Conservation (phyloP, 2,329 filamentous ascomycete genomes). For the Aureobasidium sp. region DNA sequence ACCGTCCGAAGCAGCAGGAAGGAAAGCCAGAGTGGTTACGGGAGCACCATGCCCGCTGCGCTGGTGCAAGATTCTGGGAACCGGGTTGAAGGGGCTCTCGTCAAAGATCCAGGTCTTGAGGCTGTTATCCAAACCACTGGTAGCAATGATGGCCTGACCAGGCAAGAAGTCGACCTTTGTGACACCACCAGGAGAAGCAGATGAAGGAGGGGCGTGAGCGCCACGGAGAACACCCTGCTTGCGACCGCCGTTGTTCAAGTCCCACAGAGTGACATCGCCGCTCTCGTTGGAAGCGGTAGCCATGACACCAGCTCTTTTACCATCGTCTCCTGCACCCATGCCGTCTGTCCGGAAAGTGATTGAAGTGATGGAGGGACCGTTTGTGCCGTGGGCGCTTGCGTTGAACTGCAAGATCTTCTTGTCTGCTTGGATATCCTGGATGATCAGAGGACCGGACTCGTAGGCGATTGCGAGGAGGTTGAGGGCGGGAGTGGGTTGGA, state of each 20-base stretch:
- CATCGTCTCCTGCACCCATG: slow-evolving; percentile 78
- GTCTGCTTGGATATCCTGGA: slow-evolving; percentile 76
- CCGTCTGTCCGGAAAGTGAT: slow-evolving; percentile 90
- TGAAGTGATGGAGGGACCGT: slow-evolving; percentile 59
- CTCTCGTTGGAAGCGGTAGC: slow-evolving; percentile 71
- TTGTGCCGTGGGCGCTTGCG: slow-evolving; percentile 33
- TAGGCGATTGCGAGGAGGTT: slow-evolving; percentile 85
- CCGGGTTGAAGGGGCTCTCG: slow-evolving; percentile 76
- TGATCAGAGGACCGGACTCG: slow-evolving; percentile 63
- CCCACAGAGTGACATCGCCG: slow-evolving; percentile 93
- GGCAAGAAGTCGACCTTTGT: slow-evolving; percentile 82
- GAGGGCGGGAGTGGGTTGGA: slow-evolving; percentile 75
- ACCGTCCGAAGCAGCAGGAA: slow-evolving; percentile 83
- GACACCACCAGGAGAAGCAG: slow-evolving; percentile 67
- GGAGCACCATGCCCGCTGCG: slow-evolving; percentile 84
- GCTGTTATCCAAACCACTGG: slow-evolving; percentile 86
- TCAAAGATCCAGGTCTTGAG: slow-evolving; percentile 97
- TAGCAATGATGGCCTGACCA: slow-evolving; percentile 82
- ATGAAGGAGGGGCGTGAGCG: slow-evolving; percentile 70
- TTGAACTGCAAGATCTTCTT: slow-evolving; percentile 55
- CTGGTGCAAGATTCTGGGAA: slow-evolving; percentile 75
- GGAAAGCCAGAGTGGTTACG: slow-evolving; percentile 71
- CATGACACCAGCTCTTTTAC: slow-evolving; percentile 81
- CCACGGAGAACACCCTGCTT: slow-evolving; percentile 79
- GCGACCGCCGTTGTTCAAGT: slow-evolving; percentile 79